Evolutionary conservation across 768 basidiomycete species (phyloP).

Genomic region (Tylopilus cervinicoccineus): DNA sequence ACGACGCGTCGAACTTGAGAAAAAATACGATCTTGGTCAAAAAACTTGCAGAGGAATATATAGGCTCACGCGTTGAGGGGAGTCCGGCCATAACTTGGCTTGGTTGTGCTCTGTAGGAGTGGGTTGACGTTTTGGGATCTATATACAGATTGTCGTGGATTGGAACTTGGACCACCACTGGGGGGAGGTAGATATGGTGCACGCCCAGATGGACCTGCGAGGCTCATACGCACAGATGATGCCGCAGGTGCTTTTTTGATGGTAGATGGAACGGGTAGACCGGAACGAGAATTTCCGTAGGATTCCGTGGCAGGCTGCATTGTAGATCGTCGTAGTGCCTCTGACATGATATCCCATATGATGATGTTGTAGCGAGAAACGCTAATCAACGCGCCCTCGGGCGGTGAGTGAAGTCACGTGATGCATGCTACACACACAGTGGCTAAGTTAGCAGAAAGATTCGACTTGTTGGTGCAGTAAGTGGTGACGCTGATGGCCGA

Average conservation of each 20-base stretch:
- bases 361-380: too few species aligned
- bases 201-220: slow-evolving; percentile 72
- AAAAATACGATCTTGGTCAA: slow-evolving; percentile 4
- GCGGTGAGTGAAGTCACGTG: slow-evolving; percentile 18
- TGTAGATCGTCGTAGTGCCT: slow-evolving; percentile 52
- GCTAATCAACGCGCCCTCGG: background rate
- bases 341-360: slow-evolving; percentile 33
- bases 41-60: background rate
- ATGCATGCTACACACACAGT: too few species aligned
- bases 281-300: slow-evolving; percentile 51
- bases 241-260: slow-evolving; percentile 58
- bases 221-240: slow-evolving; percentile 56
- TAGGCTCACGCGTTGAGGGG: slow-evolving; percentile 60
- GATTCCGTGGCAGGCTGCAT: slow-evolving; percentile 53
- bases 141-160: slow-evolving; percentile 66
- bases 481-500: too few species aligned
- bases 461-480: too few species aligned
- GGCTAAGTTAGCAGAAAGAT: too few species aligned
- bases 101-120: slow-evolving; percentile 63
- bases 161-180: slow-evolving; percentile 37
- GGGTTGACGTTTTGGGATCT: slow-evolving; percentile 68
- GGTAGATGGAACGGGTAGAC: slow-evolving; percentile 72
- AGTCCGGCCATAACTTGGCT: slow-evolving; percentile 66
- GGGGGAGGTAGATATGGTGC: slow-evolving; percentile 42
- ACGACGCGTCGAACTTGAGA: slow-evolving; percentile 60